Percentiles rank a stretch among this genome's conserved stretches.
These are phyloP conservation scores for Claviceps sp. DNA, from an alignment of 2,329 filamentous ascomycete species.

Conservation along the genomic window DNA sequence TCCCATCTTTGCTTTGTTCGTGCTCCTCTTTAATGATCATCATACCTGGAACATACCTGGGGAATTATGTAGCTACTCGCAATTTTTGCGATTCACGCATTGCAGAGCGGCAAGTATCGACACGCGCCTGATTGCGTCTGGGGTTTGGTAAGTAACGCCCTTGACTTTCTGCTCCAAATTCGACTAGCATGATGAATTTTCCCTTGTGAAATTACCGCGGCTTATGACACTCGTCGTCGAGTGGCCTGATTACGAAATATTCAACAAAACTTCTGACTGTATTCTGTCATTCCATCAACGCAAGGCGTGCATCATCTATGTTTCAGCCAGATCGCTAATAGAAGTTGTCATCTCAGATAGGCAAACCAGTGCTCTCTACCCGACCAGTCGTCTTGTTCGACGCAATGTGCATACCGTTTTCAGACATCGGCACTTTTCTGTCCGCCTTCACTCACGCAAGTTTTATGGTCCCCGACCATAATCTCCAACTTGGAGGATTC, in stretches of 20 bases:
- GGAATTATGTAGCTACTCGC: too few species aligned
- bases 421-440: background rate
- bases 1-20: too few species aligned
- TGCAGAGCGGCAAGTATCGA: background rate
- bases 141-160: background rate
- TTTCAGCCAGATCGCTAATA: background rate
- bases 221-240: conserved; percentile 3
- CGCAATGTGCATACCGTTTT: background rate
- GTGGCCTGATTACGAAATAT: conserved; percentile 4
- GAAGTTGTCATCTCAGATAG: background rate
- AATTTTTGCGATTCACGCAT: too few species aligned
- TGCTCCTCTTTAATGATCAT: too few species aligned
- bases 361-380: background rate
- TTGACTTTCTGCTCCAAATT: background rate
- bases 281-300: background rate
- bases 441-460: too few species aligned
- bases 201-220: conserved; percentile 5
- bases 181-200: conserved; percentile 3
- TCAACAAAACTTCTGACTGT: conserved; percentile 1
- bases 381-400: background rate
- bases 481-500: too few species aligned
- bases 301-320: background rate
- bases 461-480: too few species aligned
- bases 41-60: too few species aligned
- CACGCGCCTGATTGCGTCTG: background rate